phyloP scores from a whole-genome alignment of 495 filamentous ascomycete genomes.

The Trichocladium uniseriatum region DNA sequence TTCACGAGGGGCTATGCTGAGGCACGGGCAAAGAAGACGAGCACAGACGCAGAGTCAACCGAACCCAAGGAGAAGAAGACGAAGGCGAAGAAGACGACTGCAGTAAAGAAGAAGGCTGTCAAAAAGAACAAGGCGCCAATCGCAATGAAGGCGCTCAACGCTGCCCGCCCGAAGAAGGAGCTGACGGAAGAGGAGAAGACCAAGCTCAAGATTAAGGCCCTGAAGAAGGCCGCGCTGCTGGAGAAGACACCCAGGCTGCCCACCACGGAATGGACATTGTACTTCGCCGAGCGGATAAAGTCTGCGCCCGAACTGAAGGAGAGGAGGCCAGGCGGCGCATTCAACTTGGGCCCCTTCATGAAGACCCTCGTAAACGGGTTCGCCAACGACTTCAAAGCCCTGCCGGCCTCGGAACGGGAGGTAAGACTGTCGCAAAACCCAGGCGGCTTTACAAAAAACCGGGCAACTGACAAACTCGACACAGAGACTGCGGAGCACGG shows the following conservation, averaged over 20 bases:
- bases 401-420: constrained; percentile 24
- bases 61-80: constrained; percentile 14
- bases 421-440: constrained; percentile 12
- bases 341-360: neutral
- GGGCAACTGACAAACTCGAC: neutral
- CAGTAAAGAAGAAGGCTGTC: constrained; percentile 7
- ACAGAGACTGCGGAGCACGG: constrained; percentile 37
- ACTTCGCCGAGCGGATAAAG: constrained; percentile 3
- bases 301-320: neutral
- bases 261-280: constrained; percentile 15
- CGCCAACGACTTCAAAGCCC: constrained; percentile 13
- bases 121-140: constrained; percentile 14
- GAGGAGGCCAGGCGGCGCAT: neutral
- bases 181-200: constrained; percentile 12
- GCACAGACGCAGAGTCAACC: constrained; percentile 10
- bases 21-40: constrained; percentile 4
- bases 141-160: constrained; percentile 9
- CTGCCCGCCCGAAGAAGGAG: constrained; percentile 17
- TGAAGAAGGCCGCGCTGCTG: constrained; percentile 23
- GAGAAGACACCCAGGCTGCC: constrained; percentile 18
- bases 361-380: constrained; percentile 1
- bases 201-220: constrained; percentile 9
- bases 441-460: neutral
- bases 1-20: constrained; percentile 23
- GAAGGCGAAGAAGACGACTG: constrained; percentile 12